Conservation (phyloP, 2,329 filamentous ascomycete species). For the Colletotrichum destructivum region DNA sequence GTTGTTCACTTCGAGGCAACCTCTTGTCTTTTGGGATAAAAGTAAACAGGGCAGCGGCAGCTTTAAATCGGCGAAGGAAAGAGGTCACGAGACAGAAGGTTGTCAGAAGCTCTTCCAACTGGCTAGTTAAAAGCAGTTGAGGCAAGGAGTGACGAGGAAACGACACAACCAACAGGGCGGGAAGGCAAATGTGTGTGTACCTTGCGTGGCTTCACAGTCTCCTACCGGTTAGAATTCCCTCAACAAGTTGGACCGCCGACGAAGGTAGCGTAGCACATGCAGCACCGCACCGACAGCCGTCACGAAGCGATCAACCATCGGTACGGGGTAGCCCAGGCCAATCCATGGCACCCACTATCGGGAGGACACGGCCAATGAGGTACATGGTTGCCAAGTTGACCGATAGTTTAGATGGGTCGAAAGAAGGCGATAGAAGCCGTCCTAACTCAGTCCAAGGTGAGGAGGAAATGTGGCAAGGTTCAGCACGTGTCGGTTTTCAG, state of each 20-base stretch:
- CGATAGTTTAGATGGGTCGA: constrained; percentile 34
- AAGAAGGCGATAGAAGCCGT: constrained; percentile 39
- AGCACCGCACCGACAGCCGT: constrained; percentile 38
- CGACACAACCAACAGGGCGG: constrained; percentile 17
- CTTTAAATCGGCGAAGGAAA: constrained; percentile 34
- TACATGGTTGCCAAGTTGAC: constrained; percentile 24
- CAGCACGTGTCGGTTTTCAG: background rate
- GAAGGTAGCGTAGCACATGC: constrained; percentile 36
- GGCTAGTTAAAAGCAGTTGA: constrained; percentile 12
- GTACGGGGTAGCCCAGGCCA: constrained; percentile 27
- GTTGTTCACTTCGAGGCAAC: constrained; percentile 9
- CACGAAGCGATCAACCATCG: constrained; percentile 30
- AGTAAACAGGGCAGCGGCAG: constrained; percentile 20
- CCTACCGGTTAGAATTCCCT: constrained; percentile 35
- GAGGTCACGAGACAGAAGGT: constrained; percentile 40
- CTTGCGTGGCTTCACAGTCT: constrained; percentile 36
- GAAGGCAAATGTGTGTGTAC: constrained; percentile 17
- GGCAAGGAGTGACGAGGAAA: constrained; percentile 23
- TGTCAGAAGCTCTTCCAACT: constrained; percentile 37
- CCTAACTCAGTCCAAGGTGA: constrained; percentile 14
- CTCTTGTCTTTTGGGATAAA: constrained; percentile 23
- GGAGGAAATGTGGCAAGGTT: constrained; percentile 26
- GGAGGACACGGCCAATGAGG: constrained; percentile 26
- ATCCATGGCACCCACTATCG: constrained; percentile 27
- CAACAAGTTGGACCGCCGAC: constrained; percentile 35